Base-by-base conservation (phyloP, 306 rosid species). In the Lathyrus oleraceus region DNA sequence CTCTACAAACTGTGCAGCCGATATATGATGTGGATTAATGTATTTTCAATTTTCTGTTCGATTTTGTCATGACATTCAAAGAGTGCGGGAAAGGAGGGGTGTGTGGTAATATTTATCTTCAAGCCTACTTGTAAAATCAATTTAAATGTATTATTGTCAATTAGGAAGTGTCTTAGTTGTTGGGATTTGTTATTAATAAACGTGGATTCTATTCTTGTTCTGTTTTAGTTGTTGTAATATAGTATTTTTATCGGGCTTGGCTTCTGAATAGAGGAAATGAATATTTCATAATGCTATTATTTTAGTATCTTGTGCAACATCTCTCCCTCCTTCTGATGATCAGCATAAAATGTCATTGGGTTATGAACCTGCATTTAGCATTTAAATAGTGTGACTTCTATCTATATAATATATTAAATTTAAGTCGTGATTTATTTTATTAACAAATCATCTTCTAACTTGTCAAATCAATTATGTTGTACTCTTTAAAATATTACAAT, bases 41-140 rank as follows among this genome's bases (percentile, higher is more conserved):
- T 82, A 79, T 73, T 70, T 78, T 75, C 48, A 71, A 39, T 65
- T n/a, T 82, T 77, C 15, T 64, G 64, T 79, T 78, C 65, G 82
- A 81, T 83, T 87, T 79, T 86, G 80, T 69, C 77, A 35, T 74
- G 82, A 25, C 78, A 52, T 69, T 76, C 65, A 49, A 36, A 66
- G 53, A 61, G 56, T 51, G 32, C 25, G 71, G 35, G 61, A 64
- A 76, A 72, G 66, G 61, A 59, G 63, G 25, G 69, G 79, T 71
- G 78, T 68, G 52, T 47, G 21, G 52, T 6, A 76, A 63, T 71
- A 58, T 66, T 75, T 61, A 39, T 78, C 30, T 56, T 77, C 60
- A 44, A 51, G 74, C 74, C 48, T 49, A 74, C 47, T 32, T 78
- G 89, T 81, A 82, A 77, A 80, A 79, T 75, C 76, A 69, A 68